A percentile compares a stretch with the other conserved stretches of the same genome.
These are phyloP conservation scores for Colletotrichum salicis DNA, from an alignment of 2,329 filamentous ascomycete genomes.

Conservation along the genomic window DNA sequence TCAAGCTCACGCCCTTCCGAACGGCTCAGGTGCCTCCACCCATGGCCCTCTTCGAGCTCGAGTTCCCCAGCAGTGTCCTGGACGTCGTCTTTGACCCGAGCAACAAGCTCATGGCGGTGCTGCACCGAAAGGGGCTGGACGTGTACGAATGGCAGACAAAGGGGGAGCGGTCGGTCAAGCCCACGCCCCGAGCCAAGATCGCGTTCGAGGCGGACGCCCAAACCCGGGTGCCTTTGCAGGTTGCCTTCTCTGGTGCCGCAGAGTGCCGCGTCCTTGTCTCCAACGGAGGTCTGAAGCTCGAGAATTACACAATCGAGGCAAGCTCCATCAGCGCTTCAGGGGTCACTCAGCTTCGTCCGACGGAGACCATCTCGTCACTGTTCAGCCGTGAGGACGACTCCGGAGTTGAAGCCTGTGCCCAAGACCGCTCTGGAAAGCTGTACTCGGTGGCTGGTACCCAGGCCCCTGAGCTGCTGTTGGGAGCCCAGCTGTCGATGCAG, in stretches of 20 bases:
- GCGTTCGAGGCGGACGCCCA: slow-evolving; percentile 48
- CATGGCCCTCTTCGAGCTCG: slow-evolving; percentile 84
- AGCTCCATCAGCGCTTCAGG: not conserved
- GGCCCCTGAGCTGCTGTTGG: slow-evolving; percentile 20
- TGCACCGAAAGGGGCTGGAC: slow-evolving; percentile 74
- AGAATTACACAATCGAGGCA: slow-evolving; percentile 13
- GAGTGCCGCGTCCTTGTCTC: slow-evolving; percentile 47
- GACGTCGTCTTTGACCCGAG: slow-evolving; percentile 80
- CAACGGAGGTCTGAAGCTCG: slow-evolving; percentile 37
- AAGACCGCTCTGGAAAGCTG: slow-evolving; percentile 59
- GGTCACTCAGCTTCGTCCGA: slow-evolving; percentile 5
- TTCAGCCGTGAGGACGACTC: slow-evolving; percentile 45
- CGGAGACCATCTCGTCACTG: slow-evolving; percentile 39
- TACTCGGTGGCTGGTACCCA: slow-evolving; percentile 47
- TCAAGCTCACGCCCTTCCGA: slow-evolving; percentile 88
- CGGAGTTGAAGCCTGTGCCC: slow-evolving; percentile 51
- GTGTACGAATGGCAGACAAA: slow-evolving; percentile 76
- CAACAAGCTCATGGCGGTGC: slow-evolving; percentile 74
- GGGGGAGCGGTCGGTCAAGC: slow-evolving; percentile 59
- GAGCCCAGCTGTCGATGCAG: slow-evolving; percentile 43
- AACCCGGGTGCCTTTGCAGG: slow-evolving; percentile 42
- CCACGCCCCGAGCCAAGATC: slow-evolving; percentile 52
- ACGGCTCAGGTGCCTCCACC: slow-evolving; percentile 90
- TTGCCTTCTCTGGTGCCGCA: slow-evolving; percentile 43
- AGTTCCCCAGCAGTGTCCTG: slow-evolving; percentile 69